These are phyloP conservation scores for Entelexis sorbosivorans DNA, from an alignment of 1,139 yeast genomes.

Conservation along the genomic window DNA sequence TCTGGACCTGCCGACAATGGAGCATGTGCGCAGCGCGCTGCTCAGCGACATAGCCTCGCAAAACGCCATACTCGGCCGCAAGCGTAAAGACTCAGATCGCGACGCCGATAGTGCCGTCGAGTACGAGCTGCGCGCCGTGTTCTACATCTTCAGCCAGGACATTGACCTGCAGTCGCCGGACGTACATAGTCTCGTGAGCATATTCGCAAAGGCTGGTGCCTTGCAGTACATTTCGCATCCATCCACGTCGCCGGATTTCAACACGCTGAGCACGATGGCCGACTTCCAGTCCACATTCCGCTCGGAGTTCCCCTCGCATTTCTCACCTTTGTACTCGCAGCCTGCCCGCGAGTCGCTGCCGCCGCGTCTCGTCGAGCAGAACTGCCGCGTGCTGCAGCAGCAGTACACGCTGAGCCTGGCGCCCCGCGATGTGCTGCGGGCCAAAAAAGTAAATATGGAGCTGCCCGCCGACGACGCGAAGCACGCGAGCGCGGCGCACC, in stretches of 20 bases:
- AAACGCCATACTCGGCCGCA: conserved; percentile 4
- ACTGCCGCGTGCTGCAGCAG: conserved; percentile 5
- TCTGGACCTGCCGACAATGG: conserved; percentile 57
- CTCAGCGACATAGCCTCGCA: conserved; percentile 15
- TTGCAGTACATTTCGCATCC: conserved; percentile 64
- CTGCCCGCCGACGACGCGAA: background rate
- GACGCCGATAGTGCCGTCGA: background rate
- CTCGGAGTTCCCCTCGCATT: conserved; percentile 42
- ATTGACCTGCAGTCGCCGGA: conserved; percentile 40
- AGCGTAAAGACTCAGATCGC: conserved; percentile 9
- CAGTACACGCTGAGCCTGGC: conserved; percentile 12
- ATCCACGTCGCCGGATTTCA: conserved; percentile 47
- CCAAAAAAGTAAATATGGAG: background rate
- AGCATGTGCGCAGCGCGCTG: conserved; percentile 36
- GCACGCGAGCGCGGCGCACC: background rate
- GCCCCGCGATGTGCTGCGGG: conserved; percentile 1
- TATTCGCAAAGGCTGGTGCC: conserved; percentile 34
- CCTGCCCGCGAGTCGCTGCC: conserved; percentile 8
- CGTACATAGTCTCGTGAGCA: conserved; percentile 30
- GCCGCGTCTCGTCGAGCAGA: background rate
- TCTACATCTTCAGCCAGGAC: conserved; percentile 62
- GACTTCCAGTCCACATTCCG: conserved; percentile 47
- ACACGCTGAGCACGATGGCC: conserved; percentile 49
- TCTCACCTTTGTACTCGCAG: conserved; percentile 32
- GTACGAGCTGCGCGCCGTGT: conserved; percentile 40